phyloP scores from a whole-genome alignment of 2,329 filamentous ascomycete species.

The Pestalotiopsis sp. region DNA sequence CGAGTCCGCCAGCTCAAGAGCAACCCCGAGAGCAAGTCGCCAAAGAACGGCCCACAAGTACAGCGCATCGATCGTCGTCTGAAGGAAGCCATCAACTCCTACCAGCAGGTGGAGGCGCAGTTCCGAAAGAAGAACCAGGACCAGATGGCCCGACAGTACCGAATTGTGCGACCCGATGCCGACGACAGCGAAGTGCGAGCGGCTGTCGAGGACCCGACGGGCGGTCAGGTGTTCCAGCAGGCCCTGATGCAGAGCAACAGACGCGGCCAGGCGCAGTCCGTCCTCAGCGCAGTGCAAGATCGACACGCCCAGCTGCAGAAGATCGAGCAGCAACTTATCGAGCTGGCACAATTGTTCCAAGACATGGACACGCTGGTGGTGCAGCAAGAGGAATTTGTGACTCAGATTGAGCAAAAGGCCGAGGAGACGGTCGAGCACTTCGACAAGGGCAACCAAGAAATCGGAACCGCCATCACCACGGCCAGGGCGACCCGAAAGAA shows the following conservation, averaged over 20 bases:
- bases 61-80: slow-evolving; percentile 78
- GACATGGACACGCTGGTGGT: slow-evolving; percentile 85
- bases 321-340: slow-evolving; percentile 88
- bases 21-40: slow-evolving; percentile 72
- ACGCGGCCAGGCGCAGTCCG: slow-evolving; percentile 78
- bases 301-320: slow-evolving; percentile 87
- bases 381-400: slow-evolving; percentile 81
- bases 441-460: slow-evolving; percentile 81
- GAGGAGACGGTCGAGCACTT: slow-evolving; percentile 86
- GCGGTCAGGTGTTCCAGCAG: slow-evolving; percentile 85
- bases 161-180: slow-evolving; percentile 84
- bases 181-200: slow-evolving; percentile 76
- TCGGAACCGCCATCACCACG: slow-evolving; percentile 79
- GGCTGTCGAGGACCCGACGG: slow-evolving; percentile 72
- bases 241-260: slow-evolving; percentile 82
- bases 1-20: slow-evolving; percentile 83
- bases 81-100: slow-evolving; percentile 79
- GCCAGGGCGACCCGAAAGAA: slow-evolving; percentile 81
- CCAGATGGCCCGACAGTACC: slow-evolving; percentile 86
- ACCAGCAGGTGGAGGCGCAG: slow-evolving; percentile 77
- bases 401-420: slow-evolving; percentile 82
- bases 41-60: slow-evolving; percentile 79
- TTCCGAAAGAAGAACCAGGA: slow-evolving; percentile 81
- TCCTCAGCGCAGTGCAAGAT: slow-evolving; percentile 77
- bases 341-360: slow-evolving; percentile 85